Evolutionary conservation across 1,284 basidiomycete species (phyloP), one percentile per base, ranked within the genome.

Genomic region (Cryptococcus sp.): DNA sequence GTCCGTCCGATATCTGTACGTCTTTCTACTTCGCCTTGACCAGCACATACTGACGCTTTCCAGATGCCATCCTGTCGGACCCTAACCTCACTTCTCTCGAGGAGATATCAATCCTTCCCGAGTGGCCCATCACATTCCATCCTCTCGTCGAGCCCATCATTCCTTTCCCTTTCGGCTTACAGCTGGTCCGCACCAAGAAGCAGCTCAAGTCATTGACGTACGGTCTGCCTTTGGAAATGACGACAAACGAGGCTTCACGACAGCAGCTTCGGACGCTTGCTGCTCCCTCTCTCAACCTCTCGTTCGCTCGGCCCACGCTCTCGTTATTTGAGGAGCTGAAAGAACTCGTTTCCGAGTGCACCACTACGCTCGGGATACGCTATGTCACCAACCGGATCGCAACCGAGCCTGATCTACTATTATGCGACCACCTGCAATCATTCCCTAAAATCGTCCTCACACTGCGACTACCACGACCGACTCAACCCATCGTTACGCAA

Each of bases 171-270:
- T 68, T 73, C 56, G 70, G 70, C 19, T 43, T 73, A 5, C 66
- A 70, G 40, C 59, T 71, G 23, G 52, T 73, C 22, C 63, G 63
- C 11, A 54, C 59, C 1, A 23, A 43, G 22, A 56, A 53, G 22
- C 63, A 46, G 5, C 52, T 63, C 1, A 55, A 62, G 38, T 46
- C 55, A 13, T 48, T 73, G 6, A 55, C 54, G n/a, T 59, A 66
- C 53, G 69, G 70, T 20, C 51, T 71, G 0, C 70, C 70, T 5
- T 55, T 73, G 38, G 70, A 73, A 40, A 40, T 53, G 5, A 64
- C 59, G 46, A 69, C 70, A 5, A 73, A 68, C 22, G 46, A 55
- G 23, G 53, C 63, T 0, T 61, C 65, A 8, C 55, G 70, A 0
- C 61, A 66, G 40, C 64, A 69, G n/a, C 59, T 73, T 5, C 41